Evolutionary conservation across 1,139 yeast genomes (phyloP).

Genomic region (Blastobotrys apis): DNA sequence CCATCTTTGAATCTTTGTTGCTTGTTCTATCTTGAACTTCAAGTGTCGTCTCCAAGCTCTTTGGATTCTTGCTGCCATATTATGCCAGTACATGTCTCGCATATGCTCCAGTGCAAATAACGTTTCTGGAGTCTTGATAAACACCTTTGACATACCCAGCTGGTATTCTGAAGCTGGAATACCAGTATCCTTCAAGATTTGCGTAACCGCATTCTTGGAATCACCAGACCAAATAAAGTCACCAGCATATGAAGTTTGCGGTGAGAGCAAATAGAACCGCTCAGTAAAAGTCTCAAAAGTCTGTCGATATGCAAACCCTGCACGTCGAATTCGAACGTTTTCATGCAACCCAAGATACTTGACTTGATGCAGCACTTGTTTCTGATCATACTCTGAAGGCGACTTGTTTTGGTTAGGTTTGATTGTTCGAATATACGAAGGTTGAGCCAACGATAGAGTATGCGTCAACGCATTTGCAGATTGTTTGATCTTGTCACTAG

Average conservation of each 20-base stretch:
- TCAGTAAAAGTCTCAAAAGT: slow-evolving; percentile 97
- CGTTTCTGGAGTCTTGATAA: slow-evolving; percentile 96
- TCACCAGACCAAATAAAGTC: slow-evolving; percentile 96
- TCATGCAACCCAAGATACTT: slow-evolving; percentile 95
- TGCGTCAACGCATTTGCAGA: slow-evolving; percentile 90
- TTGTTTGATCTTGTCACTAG: slow-evolving; percentile 87
- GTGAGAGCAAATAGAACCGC: slow-evolving; percentile 82
- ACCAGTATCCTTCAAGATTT: slow-evolving; percentile 73
- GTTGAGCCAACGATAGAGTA: slow-evolving; percentile 83
- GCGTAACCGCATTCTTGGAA: slow-evolving; percentile 70
- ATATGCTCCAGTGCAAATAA: slow-evolving; percentile 91
- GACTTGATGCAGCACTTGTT: slow-evolving; percentile 90
- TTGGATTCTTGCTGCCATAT: slow-evolving; percentile 96
- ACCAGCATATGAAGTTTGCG: slow-evolving; percentile 94
- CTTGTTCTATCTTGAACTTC: slow-evolving; percentile 82
- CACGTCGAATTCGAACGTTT: slow-evolving; percentile 95
- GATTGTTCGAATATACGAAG: slow-evolving; percentile 95
- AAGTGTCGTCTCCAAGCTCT: slow-evolving; percentile 91
- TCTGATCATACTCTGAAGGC: slow-evolving; percentile 83
- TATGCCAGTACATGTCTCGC: slow-evolving; percentile 98
- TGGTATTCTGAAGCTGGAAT: slow-evolving; percentile 83
- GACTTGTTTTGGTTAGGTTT: slow-evolving; percentile 94
- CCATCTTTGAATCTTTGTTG: slow-evolving; percentile 74
- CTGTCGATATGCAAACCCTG: slow-evolving; percentile 98
- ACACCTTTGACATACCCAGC: slow-evolving; percentile 90